Percentiles rank a stretch among this genome's conserved stretches.
Evolutionary conservation across 108 stramenopile genomes (phyloP).

Genomic region (Fragilaria crotonensis): DNA sequence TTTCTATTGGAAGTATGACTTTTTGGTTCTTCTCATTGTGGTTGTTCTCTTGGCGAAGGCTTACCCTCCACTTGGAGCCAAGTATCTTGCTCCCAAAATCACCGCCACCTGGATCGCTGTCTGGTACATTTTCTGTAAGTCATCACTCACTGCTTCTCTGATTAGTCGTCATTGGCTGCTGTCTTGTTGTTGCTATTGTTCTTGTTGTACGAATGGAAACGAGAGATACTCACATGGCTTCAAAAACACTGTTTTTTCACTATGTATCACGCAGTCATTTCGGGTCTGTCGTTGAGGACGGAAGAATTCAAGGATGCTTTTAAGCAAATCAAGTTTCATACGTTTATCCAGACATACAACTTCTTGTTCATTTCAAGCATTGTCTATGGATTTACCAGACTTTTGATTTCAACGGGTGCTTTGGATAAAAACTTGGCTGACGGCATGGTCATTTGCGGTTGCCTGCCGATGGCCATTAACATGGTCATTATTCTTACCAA

Average conservation of each 20-base stretch:
- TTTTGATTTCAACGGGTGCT: slow-evolving; percentile 17
- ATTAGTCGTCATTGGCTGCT: no score
- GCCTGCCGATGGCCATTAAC: slow-evolving; percentile 60
- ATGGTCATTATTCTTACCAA: slow-evolving; percentile 62
- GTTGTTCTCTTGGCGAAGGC: slow-evolving; percentile 49
- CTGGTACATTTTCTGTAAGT: slow-evolving; percentile 55
- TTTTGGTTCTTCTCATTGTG: slow-evolving; percentile 36
- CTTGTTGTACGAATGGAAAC: no score
- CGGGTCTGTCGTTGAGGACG: slow-evolving; percentile 48
- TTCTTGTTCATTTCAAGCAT: slow-evolving; percentile 41
- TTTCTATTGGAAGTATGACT: slow-evolving; percentile 15
- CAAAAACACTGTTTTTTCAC: no score
- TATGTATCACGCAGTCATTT: no score
- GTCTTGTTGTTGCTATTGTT: no score
- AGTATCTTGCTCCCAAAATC: slow-evolving; percentile 49
- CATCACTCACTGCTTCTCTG: no score
- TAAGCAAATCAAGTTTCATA: slow-evolving; percentile 38
- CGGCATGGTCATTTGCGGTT: slow-evolving; percentile 49
- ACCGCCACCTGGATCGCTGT: slow-evolving; percentile 66
- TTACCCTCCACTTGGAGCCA: slow-evolving; percentile 59
- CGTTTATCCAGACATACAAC: slow-evolving; percentile 52
- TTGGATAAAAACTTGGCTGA: slow-evolving; percentile 4
- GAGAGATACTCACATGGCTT: no score
- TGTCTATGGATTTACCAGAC: slow-evolving; percentile 33
- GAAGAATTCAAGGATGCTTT: slow-evolving; percentile 53